Base-by-base conservation (phyloP, 1,284 basidiomycete species). In the Spongiforma sp. region DNA sequence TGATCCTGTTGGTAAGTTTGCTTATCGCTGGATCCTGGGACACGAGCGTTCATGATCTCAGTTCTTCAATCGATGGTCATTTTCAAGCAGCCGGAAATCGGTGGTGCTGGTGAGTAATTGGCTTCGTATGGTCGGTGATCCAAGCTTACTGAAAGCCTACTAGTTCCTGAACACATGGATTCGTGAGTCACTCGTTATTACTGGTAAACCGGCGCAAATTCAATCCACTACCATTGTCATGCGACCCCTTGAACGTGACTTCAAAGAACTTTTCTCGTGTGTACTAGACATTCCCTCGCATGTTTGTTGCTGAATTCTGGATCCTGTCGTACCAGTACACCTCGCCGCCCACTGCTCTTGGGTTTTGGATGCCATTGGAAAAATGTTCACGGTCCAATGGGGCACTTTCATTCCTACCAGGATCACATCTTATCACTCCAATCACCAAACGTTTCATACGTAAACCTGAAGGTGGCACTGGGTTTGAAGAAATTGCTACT, bases 51-150 rank as follows among this genome's bases (percentile, higher is more conserved):
- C 28, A 53, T 50, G 34, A 24, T 33, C 11, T n/a, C 36, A 89
- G 95, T 95, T 7, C 80, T 99, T 60, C 97, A 99, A 77, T 94
- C 91, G 21, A 99, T 99, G 97, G 84, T 98, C 28, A 96, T 97
- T 62, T 93, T 89, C 72, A 96, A 97, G 77, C 94, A 96, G 74
- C 89, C 92, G 3, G 83, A 89, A 61, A 95, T 97, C 34, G 96
- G 96, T 4, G 95, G 94, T 3, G 89, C 93, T 84, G 94, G 94
- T 94, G 65, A 69, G 15, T 32, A n/a, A n/a, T 77, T 71, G 21
- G 48, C 33, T 39, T 59, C 57, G 17, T 41, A 53, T 32, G 32
- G 33, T 62, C 33, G 39, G 48, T 53, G 14, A 55, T 36, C 0
- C 62, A 41, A 46, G 32, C 48, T 33, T 64, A 89, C 30, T 41